phyloP scores from a whole-genome alignment of 148 eudicot genomes.

The Camellia lanceoleosa region DNA sequence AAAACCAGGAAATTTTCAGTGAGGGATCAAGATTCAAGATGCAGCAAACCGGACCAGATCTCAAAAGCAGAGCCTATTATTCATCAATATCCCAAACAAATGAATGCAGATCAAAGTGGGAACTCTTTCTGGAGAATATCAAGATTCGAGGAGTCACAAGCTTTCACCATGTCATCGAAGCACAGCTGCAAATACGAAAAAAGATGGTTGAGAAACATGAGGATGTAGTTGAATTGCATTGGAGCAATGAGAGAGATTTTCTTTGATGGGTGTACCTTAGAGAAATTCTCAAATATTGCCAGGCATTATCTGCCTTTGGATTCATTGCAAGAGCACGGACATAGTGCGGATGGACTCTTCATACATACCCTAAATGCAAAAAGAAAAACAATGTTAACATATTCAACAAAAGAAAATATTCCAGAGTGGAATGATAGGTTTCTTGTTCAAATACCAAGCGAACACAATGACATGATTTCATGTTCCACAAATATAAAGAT shows the following conservation, averaged over 20 bases:
- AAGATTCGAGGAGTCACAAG: conserved; percentile 82
- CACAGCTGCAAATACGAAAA: conserved; percentile 53
- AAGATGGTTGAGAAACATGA: conserved; percentile 9
- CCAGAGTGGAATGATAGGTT: too few relatives aligned
- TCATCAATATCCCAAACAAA: neutral
- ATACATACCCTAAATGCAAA: conserved; percentile 68
- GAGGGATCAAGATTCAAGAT: too few relatives aligned
- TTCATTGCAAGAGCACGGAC: conserved; percentile 94
- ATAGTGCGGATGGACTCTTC: conserved; percentile 91
- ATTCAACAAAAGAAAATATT: neutral
- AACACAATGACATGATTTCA: too few relatives aligned
- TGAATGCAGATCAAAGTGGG: conserved; percentile 50
- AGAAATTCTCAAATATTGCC: conserved; percentile 95
- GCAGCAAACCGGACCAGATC: neutral
- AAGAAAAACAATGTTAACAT: neutral
- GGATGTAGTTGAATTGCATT: neutral
- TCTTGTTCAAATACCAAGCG: too few relatives aligned
- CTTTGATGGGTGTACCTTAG: conserved; percentile 50
- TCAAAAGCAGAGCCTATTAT: neutral
- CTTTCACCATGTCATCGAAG: conserved; percentile 89
- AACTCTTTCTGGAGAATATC: conserved; percentile 89
- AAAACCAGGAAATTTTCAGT: neutral
- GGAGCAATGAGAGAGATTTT: neutral
- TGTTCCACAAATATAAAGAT: too few relatives aligned
- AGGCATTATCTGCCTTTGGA: conserved; percentile 98